Evolutionary conservation across 805 yeast species (phyloP).

Genomic region (Grigorovia jiainica): DNA sequence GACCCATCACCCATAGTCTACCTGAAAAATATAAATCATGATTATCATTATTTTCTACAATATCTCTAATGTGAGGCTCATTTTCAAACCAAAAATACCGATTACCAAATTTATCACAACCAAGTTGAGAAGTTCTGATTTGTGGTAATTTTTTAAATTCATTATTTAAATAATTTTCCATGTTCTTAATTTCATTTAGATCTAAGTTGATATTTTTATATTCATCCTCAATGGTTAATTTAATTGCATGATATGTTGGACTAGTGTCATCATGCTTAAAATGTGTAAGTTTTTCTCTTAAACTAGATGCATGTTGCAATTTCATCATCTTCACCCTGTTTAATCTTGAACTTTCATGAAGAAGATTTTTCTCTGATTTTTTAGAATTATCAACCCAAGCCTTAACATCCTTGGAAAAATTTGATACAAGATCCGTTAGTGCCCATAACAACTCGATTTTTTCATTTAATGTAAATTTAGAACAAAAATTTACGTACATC

Average conservation of each 20-base stretch:
- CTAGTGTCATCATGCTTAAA: no score
- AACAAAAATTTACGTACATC: conserved; percentile 38
- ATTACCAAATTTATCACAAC: conserved; percentile 73
- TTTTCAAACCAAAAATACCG: conserved; percentile 93
- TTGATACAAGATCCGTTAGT: conserved; percentile 45
- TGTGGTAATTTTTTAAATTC: conserved; percentile 17
- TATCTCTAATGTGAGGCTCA: conserved; percentile 35
- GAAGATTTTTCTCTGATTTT: conserved; percentile 1
- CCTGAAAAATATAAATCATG: conserved; percentile 47
- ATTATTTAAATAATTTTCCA: conserved; percentile 6
- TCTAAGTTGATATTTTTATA: no score
- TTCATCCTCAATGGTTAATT: no score
- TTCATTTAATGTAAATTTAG: conserved; percentile 38
- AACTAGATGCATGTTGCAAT: no score
- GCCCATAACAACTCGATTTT: conserved; percentile 51
- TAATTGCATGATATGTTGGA: no score
- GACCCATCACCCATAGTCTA: conserved; percentile 86
- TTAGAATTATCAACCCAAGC: conserved; percentile 14
- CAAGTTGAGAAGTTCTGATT: conserved; percentile 43
- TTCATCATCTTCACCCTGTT: neutral
- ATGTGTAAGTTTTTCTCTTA: neutral
- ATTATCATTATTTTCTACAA: neutral
- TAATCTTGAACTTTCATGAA: neutral
- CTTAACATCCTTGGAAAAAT: conserved; percentile 19
- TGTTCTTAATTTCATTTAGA: no score